phyloP scores from a whole-genome alignment of 2,329 filamentous ascomycete genomes.

The Ramularia collo-cygni region DNA sequence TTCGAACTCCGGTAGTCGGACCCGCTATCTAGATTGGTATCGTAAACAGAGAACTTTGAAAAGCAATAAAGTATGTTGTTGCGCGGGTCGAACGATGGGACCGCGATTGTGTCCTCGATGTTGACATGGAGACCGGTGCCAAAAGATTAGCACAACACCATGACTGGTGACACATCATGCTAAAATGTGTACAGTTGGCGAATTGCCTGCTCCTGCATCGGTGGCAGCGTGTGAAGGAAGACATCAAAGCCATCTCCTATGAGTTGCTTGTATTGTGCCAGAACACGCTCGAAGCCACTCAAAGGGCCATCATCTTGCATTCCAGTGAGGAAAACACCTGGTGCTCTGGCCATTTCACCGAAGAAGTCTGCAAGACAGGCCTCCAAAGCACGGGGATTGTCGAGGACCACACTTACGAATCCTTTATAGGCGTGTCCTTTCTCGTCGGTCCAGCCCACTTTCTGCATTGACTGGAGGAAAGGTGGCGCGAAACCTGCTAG shows the following conservation, averaged over 20 bases:
- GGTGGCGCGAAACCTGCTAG: slow-evolving; percentile 72
- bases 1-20: slow-evolving; percentile 1
- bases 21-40: slow-evolving; percentile 24
- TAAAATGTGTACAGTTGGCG: slow-evolving; percentile 38
- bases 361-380: slow-evolving; percentile 77
- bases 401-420: slow-evolving; percentile 75
- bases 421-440: slow-evolving; percentile 91
- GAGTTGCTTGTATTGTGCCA: slow-evolving; percentile 48
- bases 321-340: slow-evolving; percentile 51
- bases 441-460: slow-evolving; percentile 82
- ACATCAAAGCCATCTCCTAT: slow-evolving; percentile 47
- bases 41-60: slow-evolving; percentile 15
- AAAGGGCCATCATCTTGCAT: slow-evolving; percentile 56
- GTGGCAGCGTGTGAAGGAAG: slow-evolving; percentile 43
- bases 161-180: slow-evolving; percentile 15
- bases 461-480: slow-evolving; percentile 74
- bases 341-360: slow-evolving; percentile 67
- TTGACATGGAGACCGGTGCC: no score
- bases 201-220: slow-evolving; percentile 38
- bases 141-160: slow-evolving; percentile 10
- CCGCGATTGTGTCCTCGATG: no score
- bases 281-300: slow-evolving; percentile 61
- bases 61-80: slow-evolving; percentile 3
- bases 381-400: slow-evolving; percentile 90
- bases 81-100: no score